Conservation (phyloP, 2,329 filamentous ascomycete species). For the Taxawa tesnikishii region DNA sequence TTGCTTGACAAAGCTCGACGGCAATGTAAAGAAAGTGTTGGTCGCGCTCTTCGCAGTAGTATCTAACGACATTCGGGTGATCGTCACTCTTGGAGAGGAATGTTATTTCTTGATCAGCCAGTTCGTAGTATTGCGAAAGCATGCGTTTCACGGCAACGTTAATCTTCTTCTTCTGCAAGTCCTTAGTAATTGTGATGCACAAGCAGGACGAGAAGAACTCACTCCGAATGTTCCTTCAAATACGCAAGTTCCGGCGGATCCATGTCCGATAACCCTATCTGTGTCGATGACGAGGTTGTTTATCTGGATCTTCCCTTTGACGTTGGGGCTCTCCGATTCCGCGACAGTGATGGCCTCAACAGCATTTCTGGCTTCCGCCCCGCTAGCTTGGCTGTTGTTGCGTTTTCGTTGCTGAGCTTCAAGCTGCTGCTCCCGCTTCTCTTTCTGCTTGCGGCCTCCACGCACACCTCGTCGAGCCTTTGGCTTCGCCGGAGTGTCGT, state of each 20-base stretch:
- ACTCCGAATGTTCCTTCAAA: conserved; percentile 86
- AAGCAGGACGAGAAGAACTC: neutral
- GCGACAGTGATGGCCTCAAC: conserved; percentile 31
- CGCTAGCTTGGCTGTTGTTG: conserved; percentile 6
- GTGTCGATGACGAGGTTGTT: conserved; percentile 49
- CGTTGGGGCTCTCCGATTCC: conserved; percentile 26
- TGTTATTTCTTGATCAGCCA: conserved; percentile 87
- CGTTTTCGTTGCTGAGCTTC: conserved; percentile 9
- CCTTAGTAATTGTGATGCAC: neutral
- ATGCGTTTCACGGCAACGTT: conserved; percentile 94
- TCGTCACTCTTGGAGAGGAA: conserved; percentile 87
- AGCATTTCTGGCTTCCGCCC: conserved; percentile 25
- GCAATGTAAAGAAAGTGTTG: conserved; percentile 93
- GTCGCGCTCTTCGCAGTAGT: conserved; percentile 83
- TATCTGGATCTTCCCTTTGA: conserved; percentile 41
- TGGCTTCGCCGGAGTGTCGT: conserved; percentile 23
- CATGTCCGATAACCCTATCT: conserved; percentile 52
- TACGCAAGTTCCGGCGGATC: conserved; percentile 94
- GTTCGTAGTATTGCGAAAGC: conserved; percentile 90
- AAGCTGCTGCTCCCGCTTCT: conserved; percentile 11
- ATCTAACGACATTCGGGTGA: conserved; percentile 92
- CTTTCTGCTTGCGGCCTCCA: conserved; percentile 19
- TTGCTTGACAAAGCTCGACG: conserved; percentile 85
- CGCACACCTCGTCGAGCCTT: conserved; percentile 36
- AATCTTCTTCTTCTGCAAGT: conserved; percentile 48